Base-by-base conservation (phyloP, 148 eudicot species). In the Camellia granthamiana region DNA sequence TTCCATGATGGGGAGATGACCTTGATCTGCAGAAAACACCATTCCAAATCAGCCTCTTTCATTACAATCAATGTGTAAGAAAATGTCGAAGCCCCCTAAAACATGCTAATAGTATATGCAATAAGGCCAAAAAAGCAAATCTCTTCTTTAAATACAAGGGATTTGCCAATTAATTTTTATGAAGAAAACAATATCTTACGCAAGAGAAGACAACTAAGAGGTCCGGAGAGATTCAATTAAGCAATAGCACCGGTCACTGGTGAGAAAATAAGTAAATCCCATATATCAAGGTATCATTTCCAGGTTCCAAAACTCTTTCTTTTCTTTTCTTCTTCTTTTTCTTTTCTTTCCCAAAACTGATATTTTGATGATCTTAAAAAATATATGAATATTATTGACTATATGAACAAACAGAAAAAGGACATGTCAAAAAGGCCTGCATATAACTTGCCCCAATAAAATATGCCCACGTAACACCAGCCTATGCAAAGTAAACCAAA, bases 1-100 rank as follows among this genome's bases (percentile, higher is more conserved):
- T 76, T 71, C 65, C 86, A 70, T 78, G 80, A 76, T 64, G 80
- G 79, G 79, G 78, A 56, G 71, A 60, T 75, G 81, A 84, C 5
- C 78, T 82, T 78, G 84, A 77, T 84, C 83, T 77, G 84, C 78
- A 82, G 30, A 68, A 61, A 46, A 30, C 47, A 72, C 19, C 38
- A 71, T 55, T 60, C 23, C 44, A 55, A 70, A 67, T 80, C 15
- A 82, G 78, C 81, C 62, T 60, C 67, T 74, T 58, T 12, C 7
- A 71, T 44, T 62, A 3, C 72, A 74, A 30, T 30, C 38, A 75
- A 19, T 67, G 13, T 19, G 66, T 11, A 42, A 67, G 67, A 78
- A 73, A 41, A 78, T 56, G 47, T 30, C 67, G 56, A 46, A 52
- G 52, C 19, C 61, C 51, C 44, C 67, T 12, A 8, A 76, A 67